Evolutionary conservation across 805 yeast genomes (phyloP).

Genomic region (Brettanomyces custersianus): DNA sequence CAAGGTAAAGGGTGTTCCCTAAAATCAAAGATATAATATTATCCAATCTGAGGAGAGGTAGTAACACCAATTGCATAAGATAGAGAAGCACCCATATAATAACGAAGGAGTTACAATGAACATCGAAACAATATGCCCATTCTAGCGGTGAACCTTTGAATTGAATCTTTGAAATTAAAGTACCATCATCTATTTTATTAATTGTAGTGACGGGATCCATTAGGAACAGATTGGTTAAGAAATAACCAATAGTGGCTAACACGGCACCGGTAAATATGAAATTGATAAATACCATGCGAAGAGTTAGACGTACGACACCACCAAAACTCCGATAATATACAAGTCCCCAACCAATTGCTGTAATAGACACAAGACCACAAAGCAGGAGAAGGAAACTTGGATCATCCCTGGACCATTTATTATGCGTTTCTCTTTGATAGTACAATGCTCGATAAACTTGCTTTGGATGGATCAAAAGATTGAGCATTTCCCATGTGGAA

Average conservation of each 20-base stretch:
- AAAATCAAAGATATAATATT: constrained; percentile 60
- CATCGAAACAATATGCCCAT: constrained; percentile 93
- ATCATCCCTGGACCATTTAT: constrained; percentile 84
- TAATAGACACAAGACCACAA: constrained; percentile 52
- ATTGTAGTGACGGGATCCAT: constrained; percentile 10
- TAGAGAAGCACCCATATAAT: constrained; percentile 71
- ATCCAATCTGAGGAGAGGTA: constrained; percentile 61
- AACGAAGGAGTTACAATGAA: constrained; percentile 86
- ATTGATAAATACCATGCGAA: constrained; percentile 81
- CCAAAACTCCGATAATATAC: constrained; percentile 60
- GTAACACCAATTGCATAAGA: constrained; percentile 60
- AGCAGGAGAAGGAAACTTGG: constrained; percentile 78
- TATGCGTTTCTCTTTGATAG: constrained; percentile 71
- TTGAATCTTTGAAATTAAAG: no score
- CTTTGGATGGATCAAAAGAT: constrained; percentile 65
- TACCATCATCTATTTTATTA: no score
- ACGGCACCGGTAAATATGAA: constrained; percentile 63
- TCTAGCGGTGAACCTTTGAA: constrained; percentile 45
- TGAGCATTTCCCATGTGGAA: constrained; percentile 83
- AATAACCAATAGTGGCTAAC: constrained; percentile 68
- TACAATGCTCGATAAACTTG: constrained; percentile 76
- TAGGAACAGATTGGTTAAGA: constrained; percentile 57
- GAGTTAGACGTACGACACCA: constrained; percentile 55
- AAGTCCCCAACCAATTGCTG: constrained; percentile 87
- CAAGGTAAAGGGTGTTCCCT: constrained; percentile 73